Percentiles rank a stretch among this genome's conserved stretches.
Conservation (phyloP, 345 rosid species). For the Triadica sebifera region DNA sequence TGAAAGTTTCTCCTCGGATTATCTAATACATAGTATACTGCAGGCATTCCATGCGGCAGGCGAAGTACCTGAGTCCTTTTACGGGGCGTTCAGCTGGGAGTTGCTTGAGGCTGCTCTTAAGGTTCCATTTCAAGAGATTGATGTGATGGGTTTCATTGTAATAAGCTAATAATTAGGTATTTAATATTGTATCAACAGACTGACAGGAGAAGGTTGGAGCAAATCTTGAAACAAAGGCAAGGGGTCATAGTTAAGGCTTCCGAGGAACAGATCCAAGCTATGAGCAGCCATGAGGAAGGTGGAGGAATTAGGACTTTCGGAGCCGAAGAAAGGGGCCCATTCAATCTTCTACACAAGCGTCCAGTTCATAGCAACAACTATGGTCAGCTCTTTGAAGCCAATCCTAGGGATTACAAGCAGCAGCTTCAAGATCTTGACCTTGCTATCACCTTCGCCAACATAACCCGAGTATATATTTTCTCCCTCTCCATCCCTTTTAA, state of each 20-base stretch:
- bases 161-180: no score
- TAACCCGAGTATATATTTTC: slow-evolving; percentile 6
- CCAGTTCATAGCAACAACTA: slow-evolving; percentile 3
- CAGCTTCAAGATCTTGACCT: slow-evolving; percentile 24
- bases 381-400: slow-evolving; percentile 13
- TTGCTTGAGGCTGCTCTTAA: slow-evolving; percentile 30
- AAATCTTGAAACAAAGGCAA: slow-evolving; percentile 12
- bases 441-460: slow-evolving; percentile 22
- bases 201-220: slow-evolving; percentile 21
- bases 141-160: no score
- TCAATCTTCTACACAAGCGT: slow-evolving; percentile 16
- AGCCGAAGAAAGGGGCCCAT: slow-evolving; percentile 10
- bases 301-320: slow-evolving; percentile 39
- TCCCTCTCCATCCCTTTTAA: no score
- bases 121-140: no score
- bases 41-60: slow-evolving; percentile 11
- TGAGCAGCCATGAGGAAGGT: no score
- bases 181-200: background rate
- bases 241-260: slow-evolving; percentile 19
- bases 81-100: slow-evolving; percentile 27
- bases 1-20: background rate
- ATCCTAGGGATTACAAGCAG: slow-evolving; percentile 6
- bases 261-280: slow-evolving; percentile 20
- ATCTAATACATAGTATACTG: background rate
- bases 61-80: slow-evolving; percentile 8